Percentiles rank a stretch among this genome's conserved stretches.
Conservation (phyloP, 176 grass and related monocot species). For the Thinopyrum elongatum region DNA sequence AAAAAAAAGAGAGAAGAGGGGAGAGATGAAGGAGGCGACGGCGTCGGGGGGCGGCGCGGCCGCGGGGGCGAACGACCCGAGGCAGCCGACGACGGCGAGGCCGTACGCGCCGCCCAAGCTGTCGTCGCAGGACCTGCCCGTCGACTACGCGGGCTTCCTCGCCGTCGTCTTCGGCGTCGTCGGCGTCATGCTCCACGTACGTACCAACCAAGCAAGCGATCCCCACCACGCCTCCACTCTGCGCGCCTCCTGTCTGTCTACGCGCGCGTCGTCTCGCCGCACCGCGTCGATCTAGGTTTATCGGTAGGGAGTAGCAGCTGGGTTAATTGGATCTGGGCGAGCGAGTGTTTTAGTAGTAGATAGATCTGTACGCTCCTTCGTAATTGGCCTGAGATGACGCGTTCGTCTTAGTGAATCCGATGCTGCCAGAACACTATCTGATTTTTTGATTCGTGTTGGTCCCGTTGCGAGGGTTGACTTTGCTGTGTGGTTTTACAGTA, state of each 20-base stretch:
- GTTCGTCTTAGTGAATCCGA: background rate
- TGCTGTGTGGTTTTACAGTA: conserved; percentile 63
- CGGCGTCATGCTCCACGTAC: conserved; percentile 92
- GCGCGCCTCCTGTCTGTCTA: too few relatives aligned
- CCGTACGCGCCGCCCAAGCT: conserved; percentile 70
- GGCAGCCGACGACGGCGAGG: conserved; percentile 72
- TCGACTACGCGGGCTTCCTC: conserved; percentile 93
- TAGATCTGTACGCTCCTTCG: conserved; percentile 17
- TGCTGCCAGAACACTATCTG: background rate
- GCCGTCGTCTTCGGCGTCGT: conserved; percentile 81
- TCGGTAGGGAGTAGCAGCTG: background rate
- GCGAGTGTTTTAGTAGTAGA: background rate
- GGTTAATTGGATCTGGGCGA: conserved; percentile 3
- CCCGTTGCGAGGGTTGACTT: background rate
- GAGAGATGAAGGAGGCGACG: conserved; percentile 37
- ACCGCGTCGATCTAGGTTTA: background rate
- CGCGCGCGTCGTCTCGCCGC: background rate
- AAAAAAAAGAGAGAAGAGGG: too few relatives aligned
- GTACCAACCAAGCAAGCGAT: background rate
- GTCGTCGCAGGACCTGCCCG: conserved; percentile 77
- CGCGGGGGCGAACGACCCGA: conserved; percentile 55
- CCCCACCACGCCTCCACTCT: background rate
- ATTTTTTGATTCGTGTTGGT: background rate
- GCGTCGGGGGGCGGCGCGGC: conserved; percentile 43
- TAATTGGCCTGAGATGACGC: background rate